Evolutionary conservation across 768 basidiomycete genomes (phyloP), one percentile per base, ranked within the genome.

Genomic region (Pulveroboletus ravenelii): DNA sequence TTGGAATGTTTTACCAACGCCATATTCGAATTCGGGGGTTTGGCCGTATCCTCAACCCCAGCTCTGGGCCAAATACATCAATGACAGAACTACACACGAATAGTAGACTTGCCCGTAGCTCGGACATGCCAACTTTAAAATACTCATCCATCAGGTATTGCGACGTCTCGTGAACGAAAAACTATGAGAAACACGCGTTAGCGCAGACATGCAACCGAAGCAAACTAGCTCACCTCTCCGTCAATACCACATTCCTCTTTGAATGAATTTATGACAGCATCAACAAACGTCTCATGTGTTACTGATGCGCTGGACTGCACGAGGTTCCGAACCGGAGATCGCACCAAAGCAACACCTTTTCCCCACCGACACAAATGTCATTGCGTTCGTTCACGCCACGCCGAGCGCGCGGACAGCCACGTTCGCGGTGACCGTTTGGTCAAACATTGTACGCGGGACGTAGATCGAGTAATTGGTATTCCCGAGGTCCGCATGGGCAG

Each of bases 391-490:
- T 98, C 36, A 93, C 79, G 29, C 74, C 23, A 95, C 75, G 3
- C 81, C 86, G 15, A 97, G 68, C 10, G 81, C 74, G 13, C 79
- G 78, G 13, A 97, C 79, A 6, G 93, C 94, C 15, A 94, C 71
- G 49, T 83, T 77, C 0, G 89, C 87, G 0, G 93, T 94, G 17
- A 73, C 77, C 32, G 80, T 75, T 31, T 94, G 78, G 62, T 95
- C 82, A 55, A 99, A 98, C 0, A 84, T 74, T 6, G 74, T 61
- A 6, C 95, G 79, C 0, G 95, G 87, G 13, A 95, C 76, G 56
- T 96, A 89, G 52, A 99, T 88, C 0, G 93, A 96, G 68, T 91
- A 98, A 64, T 98, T 98, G 2, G 93, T 93, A 66, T 99, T 99
- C 14, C 96, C 96, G 15, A 93, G 70, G 63, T 99, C 96, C 96